Conservation (phyloP, 768 basidiomycete genomes). For the Boletus speciosus region DNA sequence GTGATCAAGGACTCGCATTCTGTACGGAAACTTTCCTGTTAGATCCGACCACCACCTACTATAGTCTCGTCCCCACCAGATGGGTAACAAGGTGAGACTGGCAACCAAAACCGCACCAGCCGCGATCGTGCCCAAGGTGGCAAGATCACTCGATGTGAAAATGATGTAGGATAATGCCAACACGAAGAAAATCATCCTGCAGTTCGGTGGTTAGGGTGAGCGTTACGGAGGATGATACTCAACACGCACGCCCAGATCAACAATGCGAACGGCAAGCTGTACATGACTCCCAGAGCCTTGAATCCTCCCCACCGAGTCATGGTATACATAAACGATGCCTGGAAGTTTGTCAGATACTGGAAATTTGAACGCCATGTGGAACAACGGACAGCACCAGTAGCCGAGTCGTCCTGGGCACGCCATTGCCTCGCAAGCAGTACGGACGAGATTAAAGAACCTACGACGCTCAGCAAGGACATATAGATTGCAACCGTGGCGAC, state of each 20-base stretch:
- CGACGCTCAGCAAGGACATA: neutral
- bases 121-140: no score
- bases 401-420: neutral
- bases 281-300: neutral
- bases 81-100: neutral
- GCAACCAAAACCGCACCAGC: neutral
- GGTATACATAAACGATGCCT: neutral
- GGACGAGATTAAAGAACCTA: neutral
- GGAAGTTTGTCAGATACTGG: neutral
- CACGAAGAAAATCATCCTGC: no score
- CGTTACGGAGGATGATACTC: no score
- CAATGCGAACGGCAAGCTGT: neutral
- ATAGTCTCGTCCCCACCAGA: neutral
- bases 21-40: neutral
- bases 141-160: no score
- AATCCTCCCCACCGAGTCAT: neutral
- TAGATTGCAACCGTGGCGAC: neutral
- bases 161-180: no score
- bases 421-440: neutral
- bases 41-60: neutral
- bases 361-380: no score
- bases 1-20: neutral
- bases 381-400: neutral
- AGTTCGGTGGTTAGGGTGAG: no score
- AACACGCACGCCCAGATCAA: neutral